Base-by-base conservation (phyloP, 495 filamentous ascomycete species). In the Podospora tetraspora region DNA sequence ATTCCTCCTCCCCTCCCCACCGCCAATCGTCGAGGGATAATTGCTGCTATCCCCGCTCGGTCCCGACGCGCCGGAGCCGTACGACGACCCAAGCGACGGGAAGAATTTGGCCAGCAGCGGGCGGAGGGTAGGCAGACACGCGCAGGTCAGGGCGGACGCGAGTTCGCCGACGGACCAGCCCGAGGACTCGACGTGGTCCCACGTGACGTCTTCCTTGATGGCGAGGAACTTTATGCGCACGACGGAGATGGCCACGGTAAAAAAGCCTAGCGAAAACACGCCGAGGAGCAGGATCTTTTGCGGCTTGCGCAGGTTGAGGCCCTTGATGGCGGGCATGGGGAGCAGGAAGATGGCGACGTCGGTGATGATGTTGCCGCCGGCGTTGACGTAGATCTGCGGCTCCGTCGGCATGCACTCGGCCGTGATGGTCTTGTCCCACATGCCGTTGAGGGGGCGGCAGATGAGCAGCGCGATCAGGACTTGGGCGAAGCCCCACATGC, bases 81-180 rank as follows among this genome's bases (percentile, higher is more conserved):
- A 12, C 9, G 9, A 12, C 11, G 56, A 22, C 3, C 27, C 60
- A 8, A 64, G 29, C 11, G 6, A 13, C 9, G 62, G 62, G 34
- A 64, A 25, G 21, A 25, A 64, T 16, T 25, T 24, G 32, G 62
- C 62, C 22, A 86, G 66, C 25, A 88, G 76, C 12, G 85, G 82
- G 4, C 84, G 79, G 3, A 85, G 80, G 24, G 81, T 84, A 19
- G 86, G 84, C 22, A 88, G 81, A 67, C 80, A 85, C 67, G 83
- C 81, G 71, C 84, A 87, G 63, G 83, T 84, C 29, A 88, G 84
- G 32, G 83, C 87, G 0, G 82, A 83, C 72, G 82, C 84, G 37
- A 85, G 79, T 74, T 89, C 86, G 34, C 85, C 77, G 60, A 82
- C 80, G 22, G 84, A 85, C 87, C 87, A 89, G 66, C 82, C 83